Evolutionary conservation across 345 rosid species (phyloP).

Genomic region (Barbarea vulgaris): DNA sequence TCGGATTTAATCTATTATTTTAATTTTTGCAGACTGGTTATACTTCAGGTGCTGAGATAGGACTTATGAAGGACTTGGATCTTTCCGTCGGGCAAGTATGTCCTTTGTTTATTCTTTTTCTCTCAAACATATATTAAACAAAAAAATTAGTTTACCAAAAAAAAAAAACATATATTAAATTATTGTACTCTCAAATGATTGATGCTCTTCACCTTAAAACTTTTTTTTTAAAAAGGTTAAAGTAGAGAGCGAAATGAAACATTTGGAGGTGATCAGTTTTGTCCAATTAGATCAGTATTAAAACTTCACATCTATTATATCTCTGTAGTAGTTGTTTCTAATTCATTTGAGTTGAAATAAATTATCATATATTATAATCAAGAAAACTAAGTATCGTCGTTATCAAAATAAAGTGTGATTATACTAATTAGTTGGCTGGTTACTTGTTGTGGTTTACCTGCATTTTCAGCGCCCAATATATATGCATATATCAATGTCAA

Average conservation of each 20-base stretch:
- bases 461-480: not conserved
- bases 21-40: slow-evolving; percentile 38
- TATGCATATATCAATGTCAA: not conserved
- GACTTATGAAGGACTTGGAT: slow-evolving; percentile 45
- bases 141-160: too few species aligned
- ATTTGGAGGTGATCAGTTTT: too few species aligned
- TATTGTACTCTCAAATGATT: too few species aligned
- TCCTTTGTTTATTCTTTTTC: not conserved
- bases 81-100: slow-evolving; percentile 44
- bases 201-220: too few species aligned
- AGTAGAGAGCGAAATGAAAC: too few species aligned
- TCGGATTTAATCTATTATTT: too few species aligned
- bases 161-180: too few species aligned
- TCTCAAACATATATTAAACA: too few species aligned
- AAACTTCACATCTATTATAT: not conserved
- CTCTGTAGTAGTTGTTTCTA: not conserved
- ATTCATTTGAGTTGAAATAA: not conserved
- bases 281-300: not conserved
- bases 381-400: not conserved
- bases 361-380: not conserved
- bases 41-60: slow-evolving; percentile 49
- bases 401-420: not conserved
- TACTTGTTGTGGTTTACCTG: not conserved
- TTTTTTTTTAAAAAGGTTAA: too few species aligned
- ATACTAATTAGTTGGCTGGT: not conserved